Conservation (phyloP, 148 eudicot genomes). For the Pharnaceum exiguum region DNA sequence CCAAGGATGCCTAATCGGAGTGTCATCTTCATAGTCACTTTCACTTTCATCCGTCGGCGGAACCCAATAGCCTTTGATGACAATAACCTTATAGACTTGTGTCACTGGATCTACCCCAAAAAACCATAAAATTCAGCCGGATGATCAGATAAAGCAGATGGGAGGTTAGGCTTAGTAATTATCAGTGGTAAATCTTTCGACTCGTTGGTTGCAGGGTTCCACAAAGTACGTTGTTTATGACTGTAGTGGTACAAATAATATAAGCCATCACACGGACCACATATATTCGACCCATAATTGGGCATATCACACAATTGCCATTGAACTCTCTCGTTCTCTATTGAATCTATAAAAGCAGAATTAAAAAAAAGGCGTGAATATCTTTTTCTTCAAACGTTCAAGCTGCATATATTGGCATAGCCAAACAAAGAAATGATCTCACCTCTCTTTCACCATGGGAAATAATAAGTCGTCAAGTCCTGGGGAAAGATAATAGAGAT, state of each 20-base stretch:
- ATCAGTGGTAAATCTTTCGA: background rate
- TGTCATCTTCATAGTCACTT: background rate
- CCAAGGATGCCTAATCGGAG: background rate
- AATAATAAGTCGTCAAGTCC: no score
- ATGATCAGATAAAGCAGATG: background rate
- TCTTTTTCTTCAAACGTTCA: no score
- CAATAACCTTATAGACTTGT: background rate
- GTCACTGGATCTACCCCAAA: background rate
- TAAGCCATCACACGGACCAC: background rate
- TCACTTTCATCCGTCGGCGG: no score
- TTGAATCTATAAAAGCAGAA: no score
- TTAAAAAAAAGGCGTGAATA: no score
- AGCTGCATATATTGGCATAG: no score
- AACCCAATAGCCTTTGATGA: background rate
- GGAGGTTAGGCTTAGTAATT: background rate
- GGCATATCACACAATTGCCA: background rate
- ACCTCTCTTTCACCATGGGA: no score
- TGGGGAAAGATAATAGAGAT: no score
- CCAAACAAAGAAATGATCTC: no score
- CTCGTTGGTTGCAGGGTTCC: slow-evolving; percentile 2
- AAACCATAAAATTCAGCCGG: background rate
- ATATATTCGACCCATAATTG: background rate
- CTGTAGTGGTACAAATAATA: background rate
- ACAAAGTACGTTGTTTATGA: background rate
- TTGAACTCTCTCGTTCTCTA: no score